Percentiles rank a stretch among this genome's conserved stretches.
phyloP scores from a whole-genome alignment of 2,329 filamentous ascomycete species.

The Myriosclerotinia curreyana region DNA sequence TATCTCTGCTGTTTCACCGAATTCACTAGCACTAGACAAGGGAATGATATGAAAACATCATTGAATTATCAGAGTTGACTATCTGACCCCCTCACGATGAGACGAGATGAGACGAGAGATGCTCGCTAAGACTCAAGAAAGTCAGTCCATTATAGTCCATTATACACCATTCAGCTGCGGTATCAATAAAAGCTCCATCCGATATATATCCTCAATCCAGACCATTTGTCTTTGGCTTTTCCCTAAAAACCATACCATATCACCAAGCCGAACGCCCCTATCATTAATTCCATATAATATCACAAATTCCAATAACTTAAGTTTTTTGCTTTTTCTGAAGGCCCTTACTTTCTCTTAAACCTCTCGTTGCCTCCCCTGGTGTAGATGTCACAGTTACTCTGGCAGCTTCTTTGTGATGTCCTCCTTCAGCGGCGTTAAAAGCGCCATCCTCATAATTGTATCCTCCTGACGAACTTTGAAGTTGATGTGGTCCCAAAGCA shows the following conservation, averaged over 20 bases:
- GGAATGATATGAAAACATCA: slow-evolving; percentile 8
- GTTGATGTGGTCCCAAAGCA: slow-evolving; percentile 42
- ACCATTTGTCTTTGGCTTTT: slow-evolving; percentile 4
- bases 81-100: slow-evolving; percentile 10
- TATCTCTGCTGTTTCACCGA: not conserved
- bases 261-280: slow-evolving; percentile 12
- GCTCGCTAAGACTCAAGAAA: not conserved
- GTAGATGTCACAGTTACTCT: slow-evolving; percentile 20
- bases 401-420: slow-evolving; percentile 27
- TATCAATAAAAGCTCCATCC: slow-evolving; percentile 13
- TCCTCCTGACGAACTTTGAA: slow-evolving; percentile 35
- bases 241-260: slow-evolving; percentile 9
- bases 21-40: slow-evolving; percentile 4
- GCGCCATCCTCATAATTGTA: slow-evolving; percentile 30
- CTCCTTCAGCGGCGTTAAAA: slow-evolving; percentile 21
- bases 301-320: slow-evolving; percentile 16
- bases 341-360: slow-evolving; percentile 27
- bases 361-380: slow-evolving; percentile 22
- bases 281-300: slow-evolving; percentile 9
- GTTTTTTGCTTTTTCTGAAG: slow-evolving; percentile 27
- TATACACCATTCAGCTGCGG: slow-evolving; percentile 6
- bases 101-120: too few species aligned
- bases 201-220: slow-evolving; percentile 17
- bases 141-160: not conserved
- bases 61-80: not conserved